phyloP scores from a whole-genome alignment of 208 protist species.

The Kentomonas sorsogonicus region DNA sequence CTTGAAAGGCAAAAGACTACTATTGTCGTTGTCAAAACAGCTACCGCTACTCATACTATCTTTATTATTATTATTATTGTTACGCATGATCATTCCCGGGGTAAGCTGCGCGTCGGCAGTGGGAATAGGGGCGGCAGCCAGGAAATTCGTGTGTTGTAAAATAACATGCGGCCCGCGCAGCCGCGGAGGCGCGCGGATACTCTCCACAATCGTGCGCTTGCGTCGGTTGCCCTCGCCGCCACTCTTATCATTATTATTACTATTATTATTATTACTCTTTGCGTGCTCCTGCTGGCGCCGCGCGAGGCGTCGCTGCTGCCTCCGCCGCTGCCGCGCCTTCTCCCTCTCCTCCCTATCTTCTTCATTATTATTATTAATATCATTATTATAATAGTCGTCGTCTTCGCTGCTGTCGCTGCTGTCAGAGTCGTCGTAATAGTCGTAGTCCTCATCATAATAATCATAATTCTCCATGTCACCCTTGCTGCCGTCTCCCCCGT shows the following conservation, averaged over 20 bases:
- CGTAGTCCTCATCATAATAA: neutral
- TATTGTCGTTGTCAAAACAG: too few species aligned
- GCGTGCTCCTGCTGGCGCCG: too few species aligned
- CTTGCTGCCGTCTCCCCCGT: too few species aligned
- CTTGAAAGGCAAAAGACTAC: neutral
- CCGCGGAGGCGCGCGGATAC: too few species aligned
- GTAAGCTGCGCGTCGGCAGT: too few species aligned
- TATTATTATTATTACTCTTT: neutral
- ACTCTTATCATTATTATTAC: conserved; percentile 4
- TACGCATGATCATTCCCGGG: neutral
- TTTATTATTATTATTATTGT: conserved; percentile 10
- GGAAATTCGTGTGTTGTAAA: too few species aligned
- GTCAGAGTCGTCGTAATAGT: neutral
- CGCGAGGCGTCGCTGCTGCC: too few species aligned
- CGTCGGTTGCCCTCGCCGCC: too few species aligned
- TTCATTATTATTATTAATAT: conserved; percentile 9
- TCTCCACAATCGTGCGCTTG: too few species aligned
- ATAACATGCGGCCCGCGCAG: too few species aligned
- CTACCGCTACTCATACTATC: neutral
- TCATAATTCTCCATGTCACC: too few species aligned
- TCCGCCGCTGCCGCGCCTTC: neutral
- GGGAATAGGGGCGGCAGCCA: too few species aligned
- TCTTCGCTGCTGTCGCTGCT: neutral
- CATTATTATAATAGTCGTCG: conserved; percentile 9
- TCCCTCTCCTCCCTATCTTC: conserved; percentile 12